Evolutionary conservation across 176 grass and related monocot species (phyloP), one percentile per base, ranked within the genome.

Genomic region (Carex cristatella): DNA sequence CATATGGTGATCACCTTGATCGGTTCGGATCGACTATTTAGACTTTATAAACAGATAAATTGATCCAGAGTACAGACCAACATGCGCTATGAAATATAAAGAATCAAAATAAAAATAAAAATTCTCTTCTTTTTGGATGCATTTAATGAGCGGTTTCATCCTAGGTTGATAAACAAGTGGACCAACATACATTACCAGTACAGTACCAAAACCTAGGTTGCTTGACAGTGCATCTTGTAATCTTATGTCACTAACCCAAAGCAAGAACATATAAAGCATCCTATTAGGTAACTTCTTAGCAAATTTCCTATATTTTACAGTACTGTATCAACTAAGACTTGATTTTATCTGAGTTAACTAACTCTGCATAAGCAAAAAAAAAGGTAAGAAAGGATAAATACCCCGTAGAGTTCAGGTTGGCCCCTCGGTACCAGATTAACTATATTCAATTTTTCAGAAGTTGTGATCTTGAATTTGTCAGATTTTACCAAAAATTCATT

Each of bases 371-470:
- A 12, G 44, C 32, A 35, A 40, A 40, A 38, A 4, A 4, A 40
- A 40, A 40, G 38, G 2, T 5, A 83, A 32, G 44, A 44, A 62
- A 65, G 46, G 59, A 83, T 51, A 54, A 32, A 18, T 81, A 83
- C 81, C 81, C 61, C 60, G 23, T 83, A 83, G 19, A 83, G 44
- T 53, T 54, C 62, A 4, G 81, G 81, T 46, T 18, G 62, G 4
- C 12, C 42, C 23, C 40, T 83, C 2, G 94, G 94, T 79, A 85
- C 90, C 80, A 92, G 84, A 16, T 98, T 98, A 57, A 98, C 87
- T 46, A 93, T 79, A 75, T 93, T 93, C 81, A 91, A 81, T 85
- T 90, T 94, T 27, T 98, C 92, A 69, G 89, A 86, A 44, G 87
- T 33, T 18, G 88, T 71, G 88, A 98, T 89, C 80, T 80, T 91